A percentile compares a stretch with the other conserved stretches of the same genome.
Evolutionary conservation across 2,329 filamentous ascomycete genomes (phyloP).

Genomic region (Fonsecaea nubica): DNA sequence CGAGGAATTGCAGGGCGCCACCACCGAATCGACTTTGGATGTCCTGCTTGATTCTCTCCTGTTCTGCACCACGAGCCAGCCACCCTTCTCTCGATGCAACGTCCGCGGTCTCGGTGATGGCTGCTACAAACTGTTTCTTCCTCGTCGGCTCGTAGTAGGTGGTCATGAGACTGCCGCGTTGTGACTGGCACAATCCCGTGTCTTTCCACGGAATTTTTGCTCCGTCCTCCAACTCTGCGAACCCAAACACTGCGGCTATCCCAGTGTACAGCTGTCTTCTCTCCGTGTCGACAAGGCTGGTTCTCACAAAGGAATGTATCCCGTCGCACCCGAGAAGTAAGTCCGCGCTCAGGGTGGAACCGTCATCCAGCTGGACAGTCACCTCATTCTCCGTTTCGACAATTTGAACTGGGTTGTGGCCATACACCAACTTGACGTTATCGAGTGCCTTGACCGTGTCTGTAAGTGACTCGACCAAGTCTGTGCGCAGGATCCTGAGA

Average conservation of each 20-base stretch:
- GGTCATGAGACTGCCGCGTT: conserved; percentile 28
- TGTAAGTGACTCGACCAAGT: conserved; percentile 43
- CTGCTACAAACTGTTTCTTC: conserved; percentile 28
- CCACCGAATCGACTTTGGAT: conserved; percentile 51
- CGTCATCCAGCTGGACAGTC: conserved; percentile 42
- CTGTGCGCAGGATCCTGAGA: conserved; percentile 42
- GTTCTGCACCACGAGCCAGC: conserved; percentile 47
- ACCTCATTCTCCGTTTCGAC: conserved; percentile 39
- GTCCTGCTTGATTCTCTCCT: conserved; percentile 50
- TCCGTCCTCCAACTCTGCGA: conserved; percentile 14
- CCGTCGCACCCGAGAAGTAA: conserved; percentile 41
- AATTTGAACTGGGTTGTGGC: conserved; percentile 39
- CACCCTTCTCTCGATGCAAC: conserved; percentile 31
- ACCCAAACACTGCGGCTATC: conserved; percentile 25
- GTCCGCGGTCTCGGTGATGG: conserved; percentile 29
- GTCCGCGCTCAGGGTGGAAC: conserved; percentile 35
- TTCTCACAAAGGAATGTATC: conserved; percentile 38
- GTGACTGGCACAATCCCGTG: conserved; percentile 30
- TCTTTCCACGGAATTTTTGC: conserved; percentile 26
- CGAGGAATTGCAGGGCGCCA: conserved; percentile 46
- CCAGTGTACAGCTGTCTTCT: conserved; percentile 33
- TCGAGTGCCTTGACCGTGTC: conserved; percentile 35
- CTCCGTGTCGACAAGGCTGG: conserved; percentile 26
- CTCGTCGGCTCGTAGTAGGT: conserved; percentile 23
- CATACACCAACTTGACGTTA: conserved; percentile 42